Conservation (phyloP, 2,329 filamentous ascomycete species). For the Claviceps pusilla region DNA sequence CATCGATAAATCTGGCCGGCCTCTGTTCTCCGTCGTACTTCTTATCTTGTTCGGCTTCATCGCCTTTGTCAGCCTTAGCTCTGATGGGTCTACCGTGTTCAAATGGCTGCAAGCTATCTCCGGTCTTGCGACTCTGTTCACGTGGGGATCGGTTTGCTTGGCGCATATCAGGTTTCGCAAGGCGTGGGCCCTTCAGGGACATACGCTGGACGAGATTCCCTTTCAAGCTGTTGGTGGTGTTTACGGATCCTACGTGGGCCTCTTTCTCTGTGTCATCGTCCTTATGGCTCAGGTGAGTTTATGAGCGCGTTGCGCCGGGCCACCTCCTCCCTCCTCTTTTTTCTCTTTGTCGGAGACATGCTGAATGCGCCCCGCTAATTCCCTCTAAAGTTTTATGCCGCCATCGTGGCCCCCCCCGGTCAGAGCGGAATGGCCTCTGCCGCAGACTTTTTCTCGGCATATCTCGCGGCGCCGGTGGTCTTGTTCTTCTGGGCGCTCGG, state of each 20-base stretch:
- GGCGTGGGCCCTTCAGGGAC: slow-evolving; percentile 44
- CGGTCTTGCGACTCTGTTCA: slow-evolving; percentile 45
- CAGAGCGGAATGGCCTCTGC: slow-evolving; percentile 23
- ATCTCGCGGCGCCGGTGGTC: slow-evolving; percentile 39
- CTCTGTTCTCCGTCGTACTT: slow-evolving; percentile 32
- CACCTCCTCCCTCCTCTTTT: not conserved
- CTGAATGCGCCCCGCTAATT: not conserved
- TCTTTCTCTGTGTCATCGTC: slow-evolving; percentile 41
- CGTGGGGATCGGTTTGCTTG: slow-evolving; percentile 49
- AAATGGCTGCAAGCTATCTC: slow-evolving; percentile 50
- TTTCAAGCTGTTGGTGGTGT: slow-evolving; percentile 47
- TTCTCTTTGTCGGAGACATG: not conserved
- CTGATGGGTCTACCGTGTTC: slow-evolving; percentile 35
- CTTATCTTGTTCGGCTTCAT: slow-evolving; percentile 35
- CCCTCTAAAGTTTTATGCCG: slow-evolving; percentile 30
- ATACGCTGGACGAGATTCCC: slow-evolving; percentile 48
- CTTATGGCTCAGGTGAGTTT: slow-evolving; percentile 35
- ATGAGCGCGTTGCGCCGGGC: not conserved
- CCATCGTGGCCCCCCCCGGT: slow-evolving; percentile 23
- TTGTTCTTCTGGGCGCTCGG: slow-evolving; percentile 41
- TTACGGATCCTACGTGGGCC: slow-evolving; percentile 47
- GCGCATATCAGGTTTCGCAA: slow-evolving; percentile 50
- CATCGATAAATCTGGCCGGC: slow-evolving; percentile 42
- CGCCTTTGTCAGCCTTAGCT: slow-evolving; percentile 24
- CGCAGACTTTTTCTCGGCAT: slow-evolving; percentile 39